Evolutionary conservation across 305 asterid species (phyloP).

Genomic region (Fraxinus platypoda): DNA sequence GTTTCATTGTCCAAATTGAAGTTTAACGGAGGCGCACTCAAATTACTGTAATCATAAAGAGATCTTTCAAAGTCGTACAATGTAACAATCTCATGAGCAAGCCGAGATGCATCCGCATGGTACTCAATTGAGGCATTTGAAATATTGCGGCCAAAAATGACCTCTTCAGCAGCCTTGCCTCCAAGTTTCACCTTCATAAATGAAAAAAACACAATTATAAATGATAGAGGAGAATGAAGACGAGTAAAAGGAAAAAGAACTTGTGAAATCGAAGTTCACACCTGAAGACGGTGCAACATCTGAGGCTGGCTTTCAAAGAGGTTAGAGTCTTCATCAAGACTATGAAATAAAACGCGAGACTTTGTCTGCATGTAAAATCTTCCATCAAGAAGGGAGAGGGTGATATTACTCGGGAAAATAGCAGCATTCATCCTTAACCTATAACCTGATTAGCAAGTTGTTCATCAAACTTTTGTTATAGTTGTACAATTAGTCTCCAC

Average conservation of each 20-base stretch:
- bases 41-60: constrained; percentile 43
- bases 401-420: background rate
- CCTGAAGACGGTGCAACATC: constrained; percentile 97
- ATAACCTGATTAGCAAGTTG: background rate
- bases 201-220: background rate
- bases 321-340: constrained; percentile 80
- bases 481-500: background rate
- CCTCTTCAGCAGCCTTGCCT: constrained; percentile 89
- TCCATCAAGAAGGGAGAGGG: background rate
- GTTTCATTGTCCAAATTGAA: constrained; percentile 73
- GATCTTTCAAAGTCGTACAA: constrained; percentile 92
- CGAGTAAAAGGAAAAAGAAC: background rate
- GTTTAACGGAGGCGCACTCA: constrained; percentile 67
- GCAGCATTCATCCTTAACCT: background rate
- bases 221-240: constrained; percentile 12
- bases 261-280: constrained; percentile 30
- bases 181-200: constrained; percentile 45
- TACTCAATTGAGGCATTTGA: constrained; percentile 81
- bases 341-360: constrained; percentile 83
- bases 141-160: constrained; percentile 80
- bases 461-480: background rate
- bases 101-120: constrained; percentile 96
- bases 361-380: constrained; percentile 56
- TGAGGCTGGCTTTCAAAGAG: constrained; percentile 81
- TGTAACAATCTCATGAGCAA: constrained; percentile 91